Percentiles rank a stretch among this genome's conserved stretches.
Conservation (phyloP, 2,329 filamentous ascomycete genomes). For the Calonectria hawksworthii region DNA sequence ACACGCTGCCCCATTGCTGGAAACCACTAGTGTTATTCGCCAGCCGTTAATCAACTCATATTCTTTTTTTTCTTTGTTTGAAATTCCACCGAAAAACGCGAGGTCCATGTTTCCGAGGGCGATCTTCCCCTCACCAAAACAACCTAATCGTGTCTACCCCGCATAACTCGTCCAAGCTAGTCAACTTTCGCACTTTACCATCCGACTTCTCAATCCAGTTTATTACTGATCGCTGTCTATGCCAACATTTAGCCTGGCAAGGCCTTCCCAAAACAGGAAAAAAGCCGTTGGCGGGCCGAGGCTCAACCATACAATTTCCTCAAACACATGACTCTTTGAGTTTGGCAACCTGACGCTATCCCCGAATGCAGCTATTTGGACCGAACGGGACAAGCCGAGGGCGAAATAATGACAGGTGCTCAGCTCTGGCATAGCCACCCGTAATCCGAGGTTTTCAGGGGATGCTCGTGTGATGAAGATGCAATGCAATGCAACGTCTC, state of each 20-base stretch:
- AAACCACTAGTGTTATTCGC: not conserved
- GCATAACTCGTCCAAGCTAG: not conserved
- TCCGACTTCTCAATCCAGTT: not conserved
- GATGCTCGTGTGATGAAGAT: not conserved
- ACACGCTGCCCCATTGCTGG: not conserved
- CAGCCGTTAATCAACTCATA: not conserved
- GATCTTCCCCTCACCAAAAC: not conserved
- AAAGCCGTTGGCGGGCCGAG: not conserved
- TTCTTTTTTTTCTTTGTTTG: not conserved
- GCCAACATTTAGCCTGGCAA: not conserved
- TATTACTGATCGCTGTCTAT: not conserved
- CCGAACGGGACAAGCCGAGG: not conserved
- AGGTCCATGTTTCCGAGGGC: not conserved
- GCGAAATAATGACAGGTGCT: not conserved
- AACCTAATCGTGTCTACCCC: not conserved
- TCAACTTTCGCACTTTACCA: not conserved
- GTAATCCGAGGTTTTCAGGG: not conserved
- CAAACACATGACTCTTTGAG: not conserved
- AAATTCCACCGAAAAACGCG: not conserved
- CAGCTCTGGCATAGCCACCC: not conserved
- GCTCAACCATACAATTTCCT: not conserved
- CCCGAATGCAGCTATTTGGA: not conserved
- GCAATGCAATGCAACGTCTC: not conserved
- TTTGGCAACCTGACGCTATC: not conserved
- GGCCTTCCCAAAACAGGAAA: not conserved